Percentiles rank a stretch among this genome's conserved stretches.
phyloP scores from a whole-genome alignment of 768 basidiomycete species.

The Pulveroboletus sp. region DNA sequence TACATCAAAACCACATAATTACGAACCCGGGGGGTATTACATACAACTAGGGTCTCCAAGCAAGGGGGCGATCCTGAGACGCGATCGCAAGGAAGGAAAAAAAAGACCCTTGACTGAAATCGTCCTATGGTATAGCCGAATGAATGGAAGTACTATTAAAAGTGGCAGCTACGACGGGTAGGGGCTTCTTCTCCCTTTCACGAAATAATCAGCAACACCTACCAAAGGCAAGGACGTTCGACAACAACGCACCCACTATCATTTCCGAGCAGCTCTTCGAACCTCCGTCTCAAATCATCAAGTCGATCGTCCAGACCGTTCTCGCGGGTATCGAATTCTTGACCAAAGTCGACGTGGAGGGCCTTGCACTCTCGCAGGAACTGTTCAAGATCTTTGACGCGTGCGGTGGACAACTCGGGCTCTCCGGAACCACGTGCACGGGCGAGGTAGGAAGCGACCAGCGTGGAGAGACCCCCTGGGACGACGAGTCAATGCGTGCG shows the following conservation, averaged over 20 bases:
- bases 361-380: slow-evolving; percentile 60
- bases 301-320: slow-evolving; percentile 11
- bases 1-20: not conserved
- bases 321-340: slow-evolving; percentile 18
- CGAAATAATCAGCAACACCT: not conserved
- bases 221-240: not conserved
- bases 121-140: no score
- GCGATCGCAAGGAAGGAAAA: not conserved
- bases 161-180: no score
- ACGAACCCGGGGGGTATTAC: not conserved
- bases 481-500: not conserved
- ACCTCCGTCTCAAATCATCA: slow-evolving; percentile 14
- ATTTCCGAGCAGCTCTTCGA: slow-evolving; percentile 30
- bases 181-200: slow-evolving; percentile 20
- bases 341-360: slow-evolving; percentile 56
- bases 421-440: slow-evolving; percentile 65
- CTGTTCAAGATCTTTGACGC: slow-evolving; percentile 58
- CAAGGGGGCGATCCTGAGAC: not conserved
- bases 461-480: slow-evolving; percentile 59
- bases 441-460: slow-evolving; percentile 70
- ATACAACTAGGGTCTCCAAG: not conserved
- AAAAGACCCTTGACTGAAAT: not conserved
- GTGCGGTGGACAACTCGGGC: slow-evolving; percentile 55
- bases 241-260: slow-evolving; percentile 17
- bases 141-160: no score